phyloP scores from a whole-genome alignment of 2,329 filamentous ascomycete genomes.

The Pseudogymnoascus sp. region DNA sequence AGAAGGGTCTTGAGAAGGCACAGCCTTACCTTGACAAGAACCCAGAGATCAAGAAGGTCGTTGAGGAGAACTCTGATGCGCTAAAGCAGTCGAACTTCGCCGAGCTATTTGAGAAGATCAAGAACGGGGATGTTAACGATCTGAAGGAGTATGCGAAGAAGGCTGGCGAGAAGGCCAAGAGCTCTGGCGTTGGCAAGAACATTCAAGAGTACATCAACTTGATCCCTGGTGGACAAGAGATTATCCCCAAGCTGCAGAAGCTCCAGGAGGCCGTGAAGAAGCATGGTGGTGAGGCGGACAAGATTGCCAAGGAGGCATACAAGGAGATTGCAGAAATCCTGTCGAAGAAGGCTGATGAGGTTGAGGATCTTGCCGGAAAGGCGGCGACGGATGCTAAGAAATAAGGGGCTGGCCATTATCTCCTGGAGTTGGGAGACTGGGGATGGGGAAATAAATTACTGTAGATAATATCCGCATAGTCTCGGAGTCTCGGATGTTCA shows the following conservation, averaged over 20 bases:
- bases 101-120: conserved; percentile 57
- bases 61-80: conserved; percentile 62
- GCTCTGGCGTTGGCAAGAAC: conserved; percentile 31
- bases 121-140: conserved; percentile 51
- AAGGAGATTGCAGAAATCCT: conserved; percentile 59
- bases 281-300: conserved; percentile 62
- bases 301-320: conserved; percentile 61
- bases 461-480: conserved; percentile 9
- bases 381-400: conserved; percentile 41
- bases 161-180: conserved; percentile 52
- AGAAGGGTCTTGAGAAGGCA: conserved; percentile 62
- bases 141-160: conserved; percentile 56
- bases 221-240: conserved; percentile 57
- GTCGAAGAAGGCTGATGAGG: conserved; percentile 50
- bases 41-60: conserved; percentile 64
- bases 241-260: conserved; percentile 59
- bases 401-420: neutral
- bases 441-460: conserved; percentile 31
- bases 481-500: conserved; percentile 3
- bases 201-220: conserved; percentile 55
- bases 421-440: neutral
- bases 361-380: conserved; percentile 51
- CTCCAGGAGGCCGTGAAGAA: conserved; percentile 58
- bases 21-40: conserved; percentile 70
- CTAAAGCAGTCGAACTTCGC: conserved; percentile 60